These are phyloP conservation scores for Alliaria petiolata DNA, from an alignment of 345 rosid species.

Conservation along the genomic window DNA sequence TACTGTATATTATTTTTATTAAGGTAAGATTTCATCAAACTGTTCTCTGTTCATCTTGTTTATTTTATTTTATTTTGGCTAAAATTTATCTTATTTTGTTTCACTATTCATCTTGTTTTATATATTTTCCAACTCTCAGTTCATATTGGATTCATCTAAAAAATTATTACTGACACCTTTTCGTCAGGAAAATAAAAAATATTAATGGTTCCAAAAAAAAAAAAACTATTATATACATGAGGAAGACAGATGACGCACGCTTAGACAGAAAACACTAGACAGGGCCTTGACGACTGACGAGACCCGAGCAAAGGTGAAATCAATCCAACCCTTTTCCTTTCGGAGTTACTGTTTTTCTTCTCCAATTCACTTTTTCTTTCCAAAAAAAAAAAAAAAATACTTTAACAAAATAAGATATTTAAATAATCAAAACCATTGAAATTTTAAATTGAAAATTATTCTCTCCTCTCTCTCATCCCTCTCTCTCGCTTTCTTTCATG, in stretches of 20 bases:
- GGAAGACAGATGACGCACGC: background rate
- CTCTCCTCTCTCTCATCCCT: too few relatives aligned
- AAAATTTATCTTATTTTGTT: too few relatives aligned
- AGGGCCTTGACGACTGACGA: constrained; percentile 9
- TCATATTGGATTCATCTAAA: background rate
- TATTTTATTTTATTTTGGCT: too few relatives aligned
- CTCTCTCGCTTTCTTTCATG: background rate
- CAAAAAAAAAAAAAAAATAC: too few relatives aligned
- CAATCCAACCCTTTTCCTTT: background rate
- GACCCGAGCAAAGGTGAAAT: constrained; percentile 15
- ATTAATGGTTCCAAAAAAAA: too few relatives aligned
- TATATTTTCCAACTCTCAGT: too few relatives aligned
- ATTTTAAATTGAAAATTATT: background rate
- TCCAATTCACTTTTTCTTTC: background rate
- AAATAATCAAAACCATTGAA: background rate
- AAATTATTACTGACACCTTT: constrained; percentile 8
- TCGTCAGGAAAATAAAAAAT: too few relatives aligned
- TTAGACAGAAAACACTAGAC: constrained; percentile 3
- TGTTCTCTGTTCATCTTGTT: too few relatives aligned
- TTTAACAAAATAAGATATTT: background rate
- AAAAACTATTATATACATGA: too few relatives aligned
- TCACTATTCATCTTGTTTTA: too few relatives aligned
- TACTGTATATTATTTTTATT: too few relatives aligned
- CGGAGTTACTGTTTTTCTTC: background rate
- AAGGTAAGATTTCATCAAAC: too few relatives aligned